Base-by-base conservation (phyloP, 306 rosid species). In the Carpinus fangiana region DNA sequence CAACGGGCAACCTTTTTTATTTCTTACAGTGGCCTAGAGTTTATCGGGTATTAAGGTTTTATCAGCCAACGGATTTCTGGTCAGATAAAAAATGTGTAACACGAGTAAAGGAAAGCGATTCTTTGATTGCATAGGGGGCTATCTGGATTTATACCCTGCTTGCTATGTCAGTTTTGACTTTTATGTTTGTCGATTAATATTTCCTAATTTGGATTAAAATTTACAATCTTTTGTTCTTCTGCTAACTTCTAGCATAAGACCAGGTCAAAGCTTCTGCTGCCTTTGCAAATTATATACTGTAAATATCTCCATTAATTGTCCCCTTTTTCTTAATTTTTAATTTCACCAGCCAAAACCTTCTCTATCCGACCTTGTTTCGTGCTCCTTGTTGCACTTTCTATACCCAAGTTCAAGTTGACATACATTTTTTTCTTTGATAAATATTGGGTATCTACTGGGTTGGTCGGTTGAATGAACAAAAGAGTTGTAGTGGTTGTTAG, bases 91-190 rank as follows among this genome's bases (percentile, higher is more conserved):
- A 34, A 10, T 64, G 47, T 8, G 56, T 10, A 13, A 7, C 13
- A 13, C 20, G 13, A 31, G 18, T 17, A 64, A 31, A 34, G 47
- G 34, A 57, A 23, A 23, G 20, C 7, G 14, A 31, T 77, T 80
- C 71, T 77, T 70, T 43, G 31, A 21, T 68, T 73, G 74, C 48
- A 41, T 41, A 41, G 45, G 45, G 45, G 45, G 43, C 43, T 38
- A 38, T 38, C 28, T 57, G 47, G 74, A 72, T 78, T 46, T 78
- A 54, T 55, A 67, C 41, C 70, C 57, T 59, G 60, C 45, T 73
- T 79, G 62, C 51, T 56, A 82, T 26, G 57, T 71, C 57, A 16
- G 21, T 71, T 50, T 10, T 26, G 41, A 48, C 21, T 71, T 11
- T 46, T 26, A 8, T 43, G 73, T 68, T 18, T 41, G n/a, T 34